These are phyloP conservation scores for Candida golubevii DNA, from an alignment of 805 yeast species.

Conservation along the genomic window DNA sequence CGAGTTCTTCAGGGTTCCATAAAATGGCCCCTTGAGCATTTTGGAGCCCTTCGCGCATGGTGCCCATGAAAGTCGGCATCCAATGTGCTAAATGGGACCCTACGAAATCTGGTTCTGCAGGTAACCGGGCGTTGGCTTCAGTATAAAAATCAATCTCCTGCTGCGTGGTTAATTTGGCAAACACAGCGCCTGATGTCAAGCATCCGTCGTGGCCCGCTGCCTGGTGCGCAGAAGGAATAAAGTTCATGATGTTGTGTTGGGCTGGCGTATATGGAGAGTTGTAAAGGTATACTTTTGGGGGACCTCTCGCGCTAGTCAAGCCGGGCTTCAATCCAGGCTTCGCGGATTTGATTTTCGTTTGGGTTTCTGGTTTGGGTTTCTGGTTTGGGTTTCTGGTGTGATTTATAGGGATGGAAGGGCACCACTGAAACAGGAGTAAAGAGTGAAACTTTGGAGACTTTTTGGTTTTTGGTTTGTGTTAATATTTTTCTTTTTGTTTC, in stretches of 20 bases:
- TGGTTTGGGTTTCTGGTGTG: no score
- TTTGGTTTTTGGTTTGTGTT: no score
- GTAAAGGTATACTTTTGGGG: no score
- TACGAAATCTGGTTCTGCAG: conserved; percentile 20
- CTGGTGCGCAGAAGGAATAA: conserved; percentile 41
- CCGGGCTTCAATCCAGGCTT: no score
- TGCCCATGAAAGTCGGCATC: conserved; percentile 66
- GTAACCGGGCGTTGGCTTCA: conserved; percentile 17
- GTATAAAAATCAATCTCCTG: conserved; percentile 78
- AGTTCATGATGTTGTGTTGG: conserved; percentile 6
- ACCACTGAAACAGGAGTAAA: no score
- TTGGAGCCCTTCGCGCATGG: conserved; percentile 42
- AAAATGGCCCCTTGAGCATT: conserved; percentile 4
- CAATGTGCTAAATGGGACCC: conserved; percentile 45
- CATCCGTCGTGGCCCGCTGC: conserved; percentile 95
- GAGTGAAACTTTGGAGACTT: no score
- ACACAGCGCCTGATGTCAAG: conserved; percentile 61
- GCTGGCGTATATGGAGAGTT: no score
- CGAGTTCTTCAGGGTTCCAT: conserved; percentile 3
- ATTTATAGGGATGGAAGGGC: no score
- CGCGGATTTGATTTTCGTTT: no score
- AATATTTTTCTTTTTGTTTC: no score
- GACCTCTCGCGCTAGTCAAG: no score
- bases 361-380: no score
- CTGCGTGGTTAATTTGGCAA: conserved; percentile 61